phyloP scores from a whole-genome alignment of 2,329 filamentous ascomycete genomes.

The Pseudocercospora eumusae region DNA sequence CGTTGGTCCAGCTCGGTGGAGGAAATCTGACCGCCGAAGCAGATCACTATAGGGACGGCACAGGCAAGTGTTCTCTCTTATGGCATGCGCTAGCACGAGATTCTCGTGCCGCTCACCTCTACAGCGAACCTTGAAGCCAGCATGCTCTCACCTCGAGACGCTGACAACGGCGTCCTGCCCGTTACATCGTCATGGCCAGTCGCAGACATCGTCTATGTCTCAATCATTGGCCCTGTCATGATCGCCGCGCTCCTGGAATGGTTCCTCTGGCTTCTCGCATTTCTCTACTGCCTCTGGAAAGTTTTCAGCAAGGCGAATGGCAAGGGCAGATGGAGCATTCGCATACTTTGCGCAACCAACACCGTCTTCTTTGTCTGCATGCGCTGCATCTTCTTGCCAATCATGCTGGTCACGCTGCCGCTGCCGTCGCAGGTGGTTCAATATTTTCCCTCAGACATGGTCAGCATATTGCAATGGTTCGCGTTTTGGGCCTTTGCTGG shows the following conservation, averaged over 20 bases:
- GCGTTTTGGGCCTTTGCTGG: constrained; percentile 91
- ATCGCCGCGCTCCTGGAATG: constrained; percentile 85
- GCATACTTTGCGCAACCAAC: constrained; percentile 73
- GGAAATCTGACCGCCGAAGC: not conserved
- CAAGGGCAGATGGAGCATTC: constrained; percentile 69
- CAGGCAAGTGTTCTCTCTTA: not conserved
- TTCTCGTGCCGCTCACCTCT: not conserved
- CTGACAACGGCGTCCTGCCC: constrained; percentile 18
- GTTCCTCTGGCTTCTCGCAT: constrained; percentile 92
- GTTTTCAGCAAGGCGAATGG: constrained; percentile 82
- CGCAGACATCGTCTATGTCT: constrained; percentile 76
- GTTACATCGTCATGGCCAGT: constrained; percentile 33
- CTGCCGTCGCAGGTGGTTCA: constrained; percentile 71
- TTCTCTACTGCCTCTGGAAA: constrained; percentile 86
- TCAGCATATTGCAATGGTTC: constrained; percentile 82
- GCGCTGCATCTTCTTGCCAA: constrained; percentile 85
- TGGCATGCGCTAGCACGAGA: not conserved
- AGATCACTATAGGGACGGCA: not conserved
- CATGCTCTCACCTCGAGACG: constrained; percentile 19
- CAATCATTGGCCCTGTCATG: constrained; percentile 79
- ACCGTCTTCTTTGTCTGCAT: constrained; percentile 71
- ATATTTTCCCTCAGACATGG: constrained; percentile 70
- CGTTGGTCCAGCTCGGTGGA: not conserved
- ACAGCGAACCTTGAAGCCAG: not conserved
- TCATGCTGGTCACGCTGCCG: constrained; percentile 91